A percentile compares a stretch with the other conserved stretches of the same genome.
phyloP scores from a whole-genome alignment of 2,329 filamentous ascomycete species.

The Fusarium goolgardi region DNA sequence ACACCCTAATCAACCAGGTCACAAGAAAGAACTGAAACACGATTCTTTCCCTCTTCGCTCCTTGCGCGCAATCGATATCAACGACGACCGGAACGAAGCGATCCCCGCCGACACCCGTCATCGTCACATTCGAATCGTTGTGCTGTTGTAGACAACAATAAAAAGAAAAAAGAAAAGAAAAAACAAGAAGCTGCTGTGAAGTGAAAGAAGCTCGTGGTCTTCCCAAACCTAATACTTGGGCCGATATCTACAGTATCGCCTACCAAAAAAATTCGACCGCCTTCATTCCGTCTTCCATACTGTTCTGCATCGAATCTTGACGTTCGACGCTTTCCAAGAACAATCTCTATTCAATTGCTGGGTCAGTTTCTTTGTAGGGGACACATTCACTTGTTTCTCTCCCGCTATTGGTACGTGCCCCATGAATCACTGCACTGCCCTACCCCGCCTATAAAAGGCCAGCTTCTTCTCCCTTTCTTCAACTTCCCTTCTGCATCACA shows the following conservation, averaged over 20 bases:
- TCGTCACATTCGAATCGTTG: conserved; percentile 50
- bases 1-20: conserved; percentile 47
- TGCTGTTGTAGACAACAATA: conserved; percentile 55
- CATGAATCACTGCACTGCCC: conserved; percentile 44
- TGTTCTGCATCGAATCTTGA: conserved; percentile 40
- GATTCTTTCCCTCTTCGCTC: conserved; percentile 53
- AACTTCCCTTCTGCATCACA: conserved; percentile 44
- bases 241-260: conserved; percentile 24
- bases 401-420: conserved; percentile 73
- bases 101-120: conserved; percentile 50
- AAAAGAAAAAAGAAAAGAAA: conserved; percentile 33
- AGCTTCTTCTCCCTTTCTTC: conserved; percentile 38
- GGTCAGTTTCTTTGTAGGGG: conserved; percentile 70
- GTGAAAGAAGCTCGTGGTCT: conserved; percentile 42
- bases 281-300: conserved; percentile 15
- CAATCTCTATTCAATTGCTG: conserved; percentile 14
- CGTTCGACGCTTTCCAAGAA: conserved; percentile 41
- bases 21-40: conserved; percentile 57
- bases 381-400: conserved; percentile 99
- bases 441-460: conserved; percentile 44
- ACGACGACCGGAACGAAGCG: conserved; percentile 52
- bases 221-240: conserved; percentile 36
- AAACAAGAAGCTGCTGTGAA: conserved; percentile 49
- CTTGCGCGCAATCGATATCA: conserved; percentile 51
- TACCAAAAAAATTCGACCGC: conserved; percentile 11